Conservation (phyloP, 2,329 filamentous ascomycete genomes). For the Hypoxylon sp. region DNA sequence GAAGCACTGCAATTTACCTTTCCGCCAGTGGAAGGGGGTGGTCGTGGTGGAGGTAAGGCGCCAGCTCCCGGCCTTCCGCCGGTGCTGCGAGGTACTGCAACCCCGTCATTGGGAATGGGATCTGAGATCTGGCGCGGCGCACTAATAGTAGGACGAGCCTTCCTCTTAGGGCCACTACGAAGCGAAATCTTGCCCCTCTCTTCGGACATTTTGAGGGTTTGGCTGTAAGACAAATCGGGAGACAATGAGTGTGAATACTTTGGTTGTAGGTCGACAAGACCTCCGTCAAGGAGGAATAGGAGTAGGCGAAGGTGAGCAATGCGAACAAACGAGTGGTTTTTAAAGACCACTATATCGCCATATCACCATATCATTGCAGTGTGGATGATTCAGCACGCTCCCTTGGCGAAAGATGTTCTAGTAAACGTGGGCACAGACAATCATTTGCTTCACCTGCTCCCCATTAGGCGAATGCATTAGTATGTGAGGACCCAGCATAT, state of each 20-base stretch:
- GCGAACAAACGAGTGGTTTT: background rate
- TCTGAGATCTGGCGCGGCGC: conserved; percentile 72
- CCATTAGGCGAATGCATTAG: conserved; percentile 11
- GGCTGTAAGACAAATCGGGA: conserved; percentile 5
- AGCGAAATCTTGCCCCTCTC: conserved; percentile 72
- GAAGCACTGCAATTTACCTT: conserved; percentile 59
- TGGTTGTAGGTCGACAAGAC: background rate
- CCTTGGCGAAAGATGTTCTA: conserved; percentile 1
- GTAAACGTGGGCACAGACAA: conserved; percentile 27
- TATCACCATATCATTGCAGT: background rate
- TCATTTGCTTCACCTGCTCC: conserved; percentile 32
- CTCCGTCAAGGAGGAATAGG: conserved; percentile 21
- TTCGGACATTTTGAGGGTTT: conserved; percentile 65
- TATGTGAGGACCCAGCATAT: background rate
- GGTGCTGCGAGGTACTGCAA: conserved; percentile 51
- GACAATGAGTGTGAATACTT: conserved; percentile 6
- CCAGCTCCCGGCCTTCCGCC: conserved; percentile 50
- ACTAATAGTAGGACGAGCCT: conserved; percentile 70
- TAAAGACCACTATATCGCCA: no score
- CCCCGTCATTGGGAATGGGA: conserved; percentile 66
- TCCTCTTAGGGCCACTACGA: conserved; percentile 70
- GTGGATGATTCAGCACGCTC: background rate
- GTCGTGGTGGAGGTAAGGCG: conserved; percentile 52
- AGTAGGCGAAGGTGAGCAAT: conserved; percentile 4
- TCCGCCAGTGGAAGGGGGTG: conserved; percentile 64